Evolutionary conservation across 305 asterid species (phyloP).

Genomic region (Ilex paraguariensis): DNA sequence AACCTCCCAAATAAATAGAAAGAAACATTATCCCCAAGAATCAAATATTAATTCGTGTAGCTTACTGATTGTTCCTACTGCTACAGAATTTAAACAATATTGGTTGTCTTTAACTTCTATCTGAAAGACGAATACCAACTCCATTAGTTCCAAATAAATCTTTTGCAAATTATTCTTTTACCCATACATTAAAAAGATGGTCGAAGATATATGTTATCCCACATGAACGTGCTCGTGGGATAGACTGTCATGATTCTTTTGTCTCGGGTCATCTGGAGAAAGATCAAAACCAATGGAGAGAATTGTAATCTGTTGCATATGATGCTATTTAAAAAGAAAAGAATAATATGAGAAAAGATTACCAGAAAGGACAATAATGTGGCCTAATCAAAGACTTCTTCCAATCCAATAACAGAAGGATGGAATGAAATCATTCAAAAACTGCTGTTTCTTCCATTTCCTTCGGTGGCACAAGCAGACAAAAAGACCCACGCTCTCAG

Average conservation of each 20-base stretch:
- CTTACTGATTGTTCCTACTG: constrained; percentile 6
- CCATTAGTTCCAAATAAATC: too few species aligned
- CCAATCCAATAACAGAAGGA: constrained; percentile 17
- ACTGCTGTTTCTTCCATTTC: constrained; percentile 8
- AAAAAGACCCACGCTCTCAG: not conserved
- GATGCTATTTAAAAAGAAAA: not conserved
- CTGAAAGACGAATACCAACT: too few species aligned
- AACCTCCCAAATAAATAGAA: too few species aligned
- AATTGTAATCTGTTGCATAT: too few species aligned
- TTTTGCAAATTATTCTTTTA: too few species aligned
- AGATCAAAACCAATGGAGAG: constrained; percentile 1
- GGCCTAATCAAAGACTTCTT: constrained; percentile 16
- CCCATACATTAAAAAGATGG: too few species aligned
- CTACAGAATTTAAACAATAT: not conserved
- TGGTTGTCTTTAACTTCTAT: too few species aligned
- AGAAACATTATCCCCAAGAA: too few species aligned
- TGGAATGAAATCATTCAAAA: constrained; percentile 9
- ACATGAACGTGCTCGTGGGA: not conserved
- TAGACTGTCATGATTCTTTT: constrained; percentile 4
- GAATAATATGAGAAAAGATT: constrained; percentile 16
- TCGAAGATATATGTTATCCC: too few species aligned
- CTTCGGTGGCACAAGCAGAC: constrained; percentile 5
- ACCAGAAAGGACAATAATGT: constrained; percentile 33
- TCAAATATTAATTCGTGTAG: not conserved
- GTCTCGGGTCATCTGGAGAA: constrained; percentile 19